phyloP scores from a whole-genome alignment of 2,329 filamentous ascomycete species.

The Fusarium tupiense region DNA sequence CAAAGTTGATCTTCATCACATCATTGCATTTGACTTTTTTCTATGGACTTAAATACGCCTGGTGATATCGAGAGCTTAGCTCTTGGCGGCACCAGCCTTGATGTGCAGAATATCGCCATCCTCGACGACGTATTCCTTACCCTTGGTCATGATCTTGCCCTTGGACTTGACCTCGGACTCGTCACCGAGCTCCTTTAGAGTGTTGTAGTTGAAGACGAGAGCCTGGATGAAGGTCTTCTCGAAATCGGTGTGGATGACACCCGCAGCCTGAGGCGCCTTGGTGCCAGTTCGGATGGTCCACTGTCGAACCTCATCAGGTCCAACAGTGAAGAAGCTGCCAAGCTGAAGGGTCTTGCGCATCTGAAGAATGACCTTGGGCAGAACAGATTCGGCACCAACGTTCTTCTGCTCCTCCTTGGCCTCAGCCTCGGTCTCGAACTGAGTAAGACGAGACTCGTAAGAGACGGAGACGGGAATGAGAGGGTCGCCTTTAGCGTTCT shows the following conservation, averaged over 20 bases:
- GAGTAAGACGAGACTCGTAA: constrained; percentile 91
- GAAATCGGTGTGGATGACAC: constrained; percentile 98
- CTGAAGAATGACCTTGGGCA: constrained; percentile 90
- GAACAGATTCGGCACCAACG: constrained; percentile 83
- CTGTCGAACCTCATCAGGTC: constrained; percentile 94
- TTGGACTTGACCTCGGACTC: constrained; percentile 90
- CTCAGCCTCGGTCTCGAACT: constrained; percentile 80
- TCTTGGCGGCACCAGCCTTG: constrained; percentile 87
- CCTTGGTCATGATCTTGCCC: constrained; percentile 98
- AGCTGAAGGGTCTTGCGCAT: constrained; percentile 95
- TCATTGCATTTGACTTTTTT: constrained; percentile 41
- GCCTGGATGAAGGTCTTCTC: constrained; percentile 99
- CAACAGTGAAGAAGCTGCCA: constrained; percentile 96
- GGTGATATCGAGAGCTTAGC: constrained; percentile 52
- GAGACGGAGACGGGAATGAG: constrained; percentile 93
- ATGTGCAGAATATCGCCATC: constrained; percentile 87
- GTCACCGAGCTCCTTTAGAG: constrained; percentile 86
- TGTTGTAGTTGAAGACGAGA: constrained; percentile 88
- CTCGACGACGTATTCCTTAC: constrained; percentile 93
- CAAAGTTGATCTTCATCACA: constrained; percentile 19
- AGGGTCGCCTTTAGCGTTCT: constrained; percentile 85
- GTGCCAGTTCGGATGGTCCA: constrained; percentile 97
- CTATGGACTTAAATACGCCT: constrained; percentile 15
- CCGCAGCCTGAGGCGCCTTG: constrained; percentile 96
- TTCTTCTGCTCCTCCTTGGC: constrained; percentile 88